A percentile compares a stretch with the other conserved stretches of the same genome.
phyloP scores from a whole-genome alignment of 495 filamentous ascomycete genomes.

The Aspergillus nanangensis region DNA sequence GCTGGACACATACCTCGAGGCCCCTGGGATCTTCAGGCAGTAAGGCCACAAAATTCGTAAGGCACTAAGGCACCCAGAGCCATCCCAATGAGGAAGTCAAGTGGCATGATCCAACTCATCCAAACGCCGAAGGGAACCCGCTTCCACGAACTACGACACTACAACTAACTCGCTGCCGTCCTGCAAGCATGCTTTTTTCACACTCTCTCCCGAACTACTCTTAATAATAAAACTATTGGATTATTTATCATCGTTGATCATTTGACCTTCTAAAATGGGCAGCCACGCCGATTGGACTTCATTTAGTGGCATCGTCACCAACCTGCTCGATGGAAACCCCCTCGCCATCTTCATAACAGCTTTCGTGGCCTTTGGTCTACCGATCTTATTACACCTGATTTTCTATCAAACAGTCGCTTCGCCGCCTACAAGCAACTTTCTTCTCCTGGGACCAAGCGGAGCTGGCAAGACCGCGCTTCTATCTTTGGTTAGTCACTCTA shows the following conservation, averaged over 20 bases:
- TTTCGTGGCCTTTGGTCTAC: slow-evolving; percentile 65
- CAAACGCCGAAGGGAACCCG: no score
- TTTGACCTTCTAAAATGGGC: slow-evolving; percentile 5
- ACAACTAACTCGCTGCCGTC: no score
- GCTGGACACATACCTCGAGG: no score
- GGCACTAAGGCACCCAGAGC: no score
- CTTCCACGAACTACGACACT: no score
- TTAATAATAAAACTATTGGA: not conserved
- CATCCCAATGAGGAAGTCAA: no score
- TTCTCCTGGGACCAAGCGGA: slow-evolving; percentile 79
- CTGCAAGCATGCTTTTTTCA: no score
- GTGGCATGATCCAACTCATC: no score
- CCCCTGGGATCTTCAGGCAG: no score
- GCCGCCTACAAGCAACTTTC: slow-evolving; percentile 69
- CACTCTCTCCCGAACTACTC: not conserved
- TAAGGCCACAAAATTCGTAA: no score
- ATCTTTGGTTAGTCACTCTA: slow-evolving; percentile 56
- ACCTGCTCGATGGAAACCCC: slow-evolving; percentile 39
- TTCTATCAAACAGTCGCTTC: slow-evolving; percentile 64
- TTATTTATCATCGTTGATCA: not conserved
- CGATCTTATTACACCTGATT: slow-evolving; percentile 71
- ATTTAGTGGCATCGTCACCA: slow-evolving; percentile 33
- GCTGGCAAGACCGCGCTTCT: slow-evolving; percentile 86
- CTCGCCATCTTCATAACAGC: slow-evolving; percentile 58
- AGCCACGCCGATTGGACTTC: slow-evolving; percentile 31